A percentile compares a stretch with the other conserved stretches of the same genome.
Evolutionary conservation across 1,284 basidiomycete genomes (phyloP).

Genomic region (Dichomitus squalens): DNA sequence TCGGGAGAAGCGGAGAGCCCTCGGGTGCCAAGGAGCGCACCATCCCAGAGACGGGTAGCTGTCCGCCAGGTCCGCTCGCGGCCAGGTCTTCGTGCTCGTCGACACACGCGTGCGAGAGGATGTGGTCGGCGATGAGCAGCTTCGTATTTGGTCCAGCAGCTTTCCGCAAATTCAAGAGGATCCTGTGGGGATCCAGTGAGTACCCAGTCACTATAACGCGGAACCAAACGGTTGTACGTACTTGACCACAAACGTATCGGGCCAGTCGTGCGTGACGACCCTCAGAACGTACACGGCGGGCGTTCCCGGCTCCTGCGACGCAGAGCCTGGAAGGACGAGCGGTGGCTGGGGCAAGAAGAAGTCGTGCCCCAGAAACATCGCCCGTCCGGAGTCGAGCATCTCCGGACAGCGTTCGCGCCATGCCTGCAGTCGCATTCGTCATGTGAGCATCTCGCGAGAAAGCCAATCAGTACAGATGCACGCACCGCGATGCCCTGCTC

Average conservation of each 20-base stretch:
- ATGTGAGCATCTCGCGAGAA: not conserved
- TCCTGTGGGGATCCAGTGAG: slow-evolving; percentile 20
- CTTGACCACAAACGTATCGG: slow-evolving; percentile 54
- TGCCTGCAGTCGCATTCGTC: slow-evolving; percentile 35
- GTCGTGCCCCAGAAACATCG: slow-evolving; percentile 70
- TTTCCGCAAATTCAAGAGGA: slow-evolving; percentile 38
- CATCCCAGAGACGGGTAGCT: slow-evolving; percentile 32
- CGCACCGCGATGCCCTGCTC: slow-evolving; percentile 49
- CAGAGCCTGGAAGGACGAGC: slow-evolving; percentile 14
- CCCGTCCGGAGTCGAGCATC: slow-evolving; percentile 57
- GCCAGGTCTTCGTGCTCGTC: slow-evolving; percentile 40
- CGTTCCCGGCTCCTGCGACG: not conserved
- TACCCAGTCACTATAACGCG: not conserved
- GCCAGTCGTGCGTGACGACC: slow-evolving; percentile 76
- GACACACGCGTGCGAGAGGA: slow-evolving; percentile 67
- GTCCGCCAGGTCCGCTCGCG: not conserved
- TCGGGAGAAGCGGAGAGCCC: slow-evolving; percentile 58
- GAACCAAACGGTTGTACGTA: slow-evolving; percentile 4
- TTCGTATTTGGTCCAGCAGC: slow-evolving; percentile 48
- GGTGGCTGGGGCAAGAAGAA: slow-evolving; percentile 68
- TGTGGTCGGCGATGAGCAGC: slow-evolving; percentile 67
- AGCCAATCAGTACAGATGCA: slow-evolving; percentile 37
- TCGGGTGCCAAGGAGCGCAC: slow-evolving; percentile 42
- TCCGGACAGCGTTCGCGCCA: slow-evolving; percentile 67
- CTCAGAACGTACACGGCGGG: slow-evolving; percentile 69